Conservation (phyloP, 768 basidiomycete species). For the Bullera alba region DNA sequence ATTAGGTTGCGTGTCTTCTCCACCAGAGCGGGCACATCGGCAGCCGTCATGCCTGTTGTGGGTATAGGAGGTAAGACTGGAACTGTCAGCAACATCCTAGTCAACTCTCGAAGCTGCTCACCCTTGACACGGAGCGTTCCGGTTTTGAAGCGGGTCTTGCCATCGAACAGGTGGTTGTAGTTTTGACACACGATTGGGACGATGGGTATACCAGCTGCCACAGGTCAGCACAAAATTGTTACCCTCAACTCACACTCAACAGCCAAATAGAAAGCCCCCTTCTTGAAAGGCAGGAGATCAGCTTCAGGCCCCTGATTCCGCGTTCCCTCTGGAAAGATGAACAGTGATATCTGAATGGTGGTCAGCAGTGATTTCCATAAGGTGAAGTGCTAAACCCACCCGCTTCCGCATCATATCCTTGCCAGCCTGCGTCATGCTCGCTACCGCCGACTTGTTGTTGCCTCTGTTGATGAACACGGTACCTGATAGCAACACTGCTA, state of each 20-base stretch:
- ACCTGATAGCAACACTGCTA: constrained; percentile 69
- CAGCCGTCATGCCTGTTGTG: constrained; percentile 62
- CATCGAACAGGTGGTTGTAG: constrained; percentile 77
- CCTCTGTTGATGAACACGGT: constrained; percentile 85
- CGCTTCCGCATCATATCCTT: constrained; percentile 60
- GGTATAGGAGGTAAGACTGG: constrained; percentile 80
- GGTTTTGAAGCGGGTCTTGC: constrained; percentile 60
- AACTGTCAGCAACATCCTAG: not conserved
- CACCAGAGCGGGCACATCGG: constrained; percentile 64
- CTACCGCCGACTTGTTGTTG: constrained; percentile 64
- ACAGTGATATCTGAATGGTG: constrained; percentile 61
- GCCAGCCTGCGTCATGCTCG: constrained; percentile 68
- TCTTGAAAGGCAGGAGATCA: constrained; percentile 81
- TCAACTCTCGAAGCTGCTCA: constrained; percentile 44
- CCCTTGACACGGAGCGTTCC: constrained; percentile 78
- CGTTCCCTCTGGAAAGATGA: constrained; percentile 96
- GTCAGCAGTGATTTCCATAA: constrained; percentile 2
- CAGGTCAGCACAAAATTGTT: not conserved
- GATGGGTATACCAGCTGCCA: constrained; percentile 67
- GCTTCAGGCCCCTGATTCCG: constrained; percentile 62
- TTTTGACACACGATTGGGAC: constrained; percentile 87
- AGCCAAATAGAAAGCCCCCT: constrained; percentile 94
- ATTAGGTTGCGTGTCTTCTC: constrained; percentile 67
- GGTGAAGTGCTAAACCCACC: constrained; percentile 26
- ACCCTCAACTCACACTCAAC: constrained; percentile 52